phyloP scores from a whole-genome alignment of 306 rosid species.

The Corylus avellana region DNA sequence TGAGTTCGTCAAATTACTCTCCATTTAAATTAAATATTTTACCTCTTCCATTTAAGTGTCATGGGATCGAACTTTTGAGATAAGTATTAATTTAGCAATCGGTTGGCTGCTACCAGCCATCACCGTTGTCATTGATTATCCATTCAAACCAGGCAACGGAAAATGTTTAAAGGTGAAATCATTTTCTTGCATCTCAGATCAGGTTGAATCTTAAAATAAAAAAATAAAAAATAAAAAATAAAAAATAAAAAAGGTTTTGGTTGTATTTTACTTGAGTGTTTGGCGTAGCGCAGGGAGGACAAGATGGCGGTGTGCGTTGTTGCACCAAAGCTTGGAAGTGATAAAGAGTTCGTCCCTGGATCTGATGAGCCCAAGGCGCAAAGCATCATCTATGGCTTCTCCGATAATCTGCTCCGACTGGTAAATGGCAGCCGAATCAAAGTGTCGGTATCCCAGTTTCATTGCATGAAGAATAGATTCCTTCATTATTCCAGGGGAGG shows the following conservation, averaged over 20 bases:
- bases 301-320: slow-evolving; percentile 44
- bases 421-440: slow-evolving; percentile 50
- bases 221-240: too few relatives aligned
- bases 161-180: too few relatives aligned
- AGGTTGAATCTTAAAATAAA: too few relatives aligned
- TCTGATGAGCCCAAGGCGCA: slow-evolving; percentile 33
- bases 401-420: slow-evolving; percentile 44
- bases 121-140: too few relatives aligned
- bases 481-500: background rate
- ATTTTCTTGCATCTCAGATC: too few relatives aligned
- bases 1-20: too few relatives aligned
- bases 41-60: too few relatives aligned
- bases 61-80: too few relatives aligned
- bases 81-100: too few relatives aligned
- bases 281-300: slow-evolving; percentile 38
- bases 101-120: too few relatives aligned
- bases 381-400: slow-evolving; percentile 40
- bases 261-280: slow-evolving; percentile 31
- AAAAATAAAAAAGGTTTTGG: background rate
- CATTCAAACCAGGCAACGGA: too few relatives aligned
- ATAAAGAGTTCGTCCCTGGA: slow-evolving; percentile 43
- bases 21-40: too few relatives aligned
- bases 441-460: slow-evolving; percentile 45
- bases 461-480: slow-evolving; percentile 29
- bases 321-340: slow-evolving; percentile 56